Evolutionary conservation across 139 green algal genomes (phyloP).

Genomic region (Coccomyxa sp.): DNA sequence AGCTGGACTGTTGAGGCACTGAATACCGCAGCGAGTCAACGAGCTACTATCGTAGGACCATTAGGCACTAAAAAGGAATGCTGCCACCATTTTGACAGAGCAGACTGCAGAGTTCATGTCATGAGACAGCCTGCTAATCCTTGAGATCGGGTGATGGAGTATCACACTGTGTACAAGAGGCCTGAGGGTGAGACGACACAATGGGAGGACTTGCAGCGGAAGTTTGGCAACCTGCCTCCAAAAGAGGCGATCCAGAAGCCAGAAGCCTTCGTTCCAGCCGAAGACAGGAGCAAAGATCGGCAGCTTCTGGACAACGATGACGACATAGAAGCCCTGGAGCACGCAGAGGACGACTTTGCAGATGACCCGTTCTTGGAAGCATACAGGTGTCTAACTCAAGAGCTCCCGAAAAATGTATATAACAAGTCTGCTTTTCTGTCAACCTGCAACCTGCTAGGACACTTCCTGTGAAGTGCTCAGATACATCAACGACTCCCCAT

Average conservation of each 20-base stretch:
- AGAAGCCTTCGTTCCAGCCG: slow-evolving; percentile 47
- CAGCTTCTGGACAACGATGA: slow-evolving; percentile 46
- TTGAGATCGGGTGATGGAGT: neutral
- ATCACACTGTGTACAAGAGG: slow-evolving; percentile 62
- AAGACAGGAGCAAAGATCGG: slow-evolving; percentile 30
- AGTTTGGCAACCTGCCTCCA: slow-evolving; percentile 62
- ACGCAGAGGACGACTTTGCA: slow-evolving; percentile 69
- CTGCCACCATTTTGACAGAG: too few species aligned
- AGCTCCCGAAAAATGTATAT: too few species aligned
- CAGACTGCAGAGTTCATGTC: too few species aligned
- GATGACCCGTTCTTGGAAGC: slow-evolving; percentile 74
- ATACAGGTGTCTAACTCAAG: slow-evolving; percentile 42
- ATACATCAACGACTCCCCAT: too few species aligned
- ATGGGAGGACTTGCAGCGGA: slow-evolving; percentile 83
- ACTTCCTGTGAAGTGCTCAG: too few species aligned
- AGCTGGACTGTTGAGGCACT: too few species aligned
- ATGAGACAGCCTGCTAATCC: too few species aligned
- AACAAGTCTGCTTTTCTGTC: too few species aligned
- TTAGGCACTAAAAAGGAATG: too few species aligned
- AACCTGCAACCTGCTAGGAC: too few species aligned
- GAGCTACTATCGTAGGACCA: too few species aligned
- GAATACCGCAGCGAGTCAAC: too few species aligned
- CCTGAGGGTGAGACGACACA: slow-evolving; percentile 69
- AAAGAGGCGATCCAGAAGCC: slow-evolving; percentile 58
- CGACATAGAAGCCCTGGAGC: slow-evolving; percentile 47